Evolutionary conservation across 2,329 filamentous ascomycete species (phyloP).

Genomic region (Alternaria rosae): DNA sequence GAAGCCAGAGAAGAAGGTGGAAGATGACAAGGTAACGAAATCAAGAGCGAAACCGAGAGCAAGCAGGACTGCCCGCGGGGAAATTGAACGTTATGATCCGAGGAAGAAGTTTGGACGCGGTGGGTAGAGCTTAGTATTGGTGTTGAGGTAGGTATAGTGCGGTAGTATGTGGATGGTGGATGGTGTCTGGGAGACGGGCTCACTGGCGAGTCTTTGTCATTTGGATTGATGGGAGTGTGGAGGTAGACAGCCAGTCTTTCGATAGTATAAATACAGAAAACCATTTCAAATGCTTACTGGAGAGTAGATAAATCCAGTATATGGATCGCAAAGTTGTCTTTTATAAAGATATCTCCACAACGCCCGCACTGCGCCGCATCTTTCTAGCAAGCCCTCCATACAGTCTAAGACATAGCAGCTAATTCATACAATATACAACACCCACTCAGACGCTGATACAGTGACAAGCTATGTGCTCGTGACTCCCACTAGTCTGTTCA

Average conservation of each 20-base stretch:
- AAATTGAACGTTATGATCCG: not conserved
- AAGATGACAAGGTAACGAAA: not conserved
- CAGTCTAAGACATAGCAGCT: no score
- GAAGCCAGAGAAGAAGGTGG: not conserved
- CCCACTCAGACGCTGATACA: no score
- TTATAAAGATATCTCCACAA: not conserved
- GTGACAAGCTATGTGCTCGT: not conserved
- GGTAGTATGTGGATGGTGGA: not conserved
- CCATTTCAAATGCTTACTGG: not conserved
- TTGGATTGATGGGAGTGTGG: not conserved
- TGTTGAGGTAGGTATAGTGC: not conserved
- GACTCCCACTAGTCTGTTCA: accelerated
- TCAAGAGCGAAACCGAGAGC: not conserved
- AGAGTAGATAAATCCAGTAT: not conserved
- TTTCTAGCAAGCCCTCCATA: not conserved
- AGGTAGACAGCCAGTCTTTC: not conserved
- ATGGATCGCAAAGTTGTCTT: no score
- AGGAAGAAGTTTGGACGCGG: not conserved
- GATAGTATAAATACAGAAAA: not conserved
- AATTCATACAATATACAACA: not conserved
- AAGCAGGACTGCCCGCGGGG: not conserved
- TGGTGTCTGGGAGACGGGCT: not conserved
- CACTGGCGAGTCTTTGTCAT: not conserved
- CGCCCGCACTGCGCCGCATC: accelerated
- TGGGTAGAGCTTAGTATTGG: not conserved